Base-by-base conservation (phyloP, 352 stramenopile genomes). In the Phytophthora vignae region DNA sequence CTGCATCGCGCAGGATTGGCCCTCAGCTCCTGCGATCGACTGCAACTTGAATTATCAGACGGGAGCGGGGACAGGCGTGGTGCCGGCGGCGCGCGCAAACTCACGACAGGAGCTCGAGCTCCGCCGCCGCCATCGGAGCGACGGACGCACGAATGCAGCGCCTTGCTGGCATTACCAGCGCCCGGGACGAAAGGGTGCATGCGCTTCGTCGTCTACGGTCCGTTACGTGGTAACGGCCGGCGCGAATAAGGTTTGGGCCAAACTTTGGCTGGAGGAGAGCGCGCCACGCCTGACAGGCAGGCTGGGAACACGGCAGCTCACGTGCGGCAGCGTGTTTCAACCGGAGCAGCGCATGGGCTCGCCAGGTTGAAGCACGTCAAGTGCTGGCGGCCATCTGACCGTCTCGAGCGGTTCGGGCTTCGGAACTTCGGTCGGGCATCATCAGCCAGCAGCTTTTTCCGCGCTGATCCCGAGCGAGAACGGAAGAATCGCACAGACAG, bases 21-120 rank as follows among this genome's bases (percentile, higher is more conserved):
- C 42, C 50, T 54, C 17, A 46, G 19, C 55, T 60, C 36, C n/a
- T 38, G 63, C 63, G 63, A 73, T 68, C 53, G 46, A 21, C 42
- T 63, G 38, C 48, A 17, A 33, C 67, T 64, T 69, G 53, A 68
- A 70, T 77, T 76, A 76, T 73, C 69, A 77, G 69, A 73, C 58
- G 53, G 40, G 22, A 17, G 48, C 12, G 46, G 27, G 63, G 63
- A 65, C 64, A 77, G 60, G 70, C 69, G 64, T 49, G 59, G 53
- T 69, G 64, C 64, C 55, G 49, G 17, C 1, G 52, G 53, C 36
- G 55, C 8, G 25, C 36, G 59, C 55, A 60, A 67, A 21, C 57
- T 27, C 56, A 67, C 64, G 57, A 67, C 49, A 65, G 36, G 36
- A 42, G 36, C 33, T 40, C 33, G 27, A 5, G 27, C 27, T 31